Conservation (phyloP, 768 basidiomycete genomes). For the Hortiboletus flavorubellus region DNA sequence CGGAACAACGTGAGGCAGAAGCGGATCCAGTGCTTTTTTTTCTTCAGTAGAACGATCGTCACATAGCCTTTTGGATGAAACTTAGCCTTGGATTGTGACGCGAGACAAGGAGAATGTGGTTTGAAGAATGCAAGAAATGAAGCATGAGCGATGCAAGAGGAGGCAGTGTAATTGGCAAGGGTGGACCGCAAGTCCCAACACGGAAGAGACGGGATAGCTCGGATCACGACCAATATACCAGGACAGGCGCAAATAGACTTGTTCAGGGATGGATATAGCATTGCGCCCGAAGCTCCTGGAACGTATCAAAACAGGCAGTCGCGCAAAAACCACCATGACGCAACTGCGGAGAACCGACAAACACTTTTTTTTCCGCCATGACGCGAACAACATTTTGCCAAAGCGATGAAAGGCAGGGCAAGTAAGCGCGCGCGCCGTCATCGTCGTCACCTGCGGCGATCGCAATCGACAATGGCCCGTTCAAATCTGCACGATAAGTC, state of each 20-base stretch:
- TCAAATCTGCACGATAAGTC: neutral
- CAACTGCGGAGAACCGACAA: slow-evolving; percentile 12
- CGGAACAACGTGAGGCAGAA: slow-evolving; percentile 19
- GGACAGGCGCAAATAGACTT: neutral
- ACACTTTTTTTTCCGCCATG: neutral
- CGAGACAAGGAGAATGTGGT: neutral
- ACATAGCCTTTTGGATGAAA: neutral
- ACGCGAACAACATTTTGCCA: neutral
- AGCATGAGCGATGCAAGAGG: neutral
- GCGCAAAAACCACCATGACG: neutral
- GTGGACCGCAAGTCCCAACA: neutral
- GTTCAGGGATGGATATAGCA: slow-evolving; percentile 8
- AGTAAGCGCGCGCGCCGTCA: neutral
- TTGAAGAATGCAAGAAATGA: neutral
- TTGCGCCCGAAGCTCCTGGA: slow-evolving; percentile 17
- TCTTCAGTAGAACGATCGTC: neutral
- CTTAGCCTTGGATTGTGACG: slow-evolving; percentile 1
- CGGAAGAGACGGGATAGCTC: slow-evolving; percentile 16
- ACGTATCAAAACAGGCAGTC: slow-evolving; percentile 7
- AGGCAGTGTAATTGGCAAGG: slow-evolving; percentile 1
- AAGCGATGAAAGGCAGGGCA: neutral
- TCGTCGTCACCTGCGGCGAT: slow-evolving; percentile 9
- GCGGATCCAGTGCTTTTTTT: slow-evolving; percentile 5
- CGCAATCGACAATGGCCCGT: neutral
- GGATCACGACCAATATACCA: slow-evolving; percentile 18